Percentiles rank a stretch among this genome's conserved stretches.
These are phyloP conservation scores for Tuber umbilicatum DNA, from an alignment of 495 filamentous ascomycete genomes.

Conservation along the genomic window DNA sequence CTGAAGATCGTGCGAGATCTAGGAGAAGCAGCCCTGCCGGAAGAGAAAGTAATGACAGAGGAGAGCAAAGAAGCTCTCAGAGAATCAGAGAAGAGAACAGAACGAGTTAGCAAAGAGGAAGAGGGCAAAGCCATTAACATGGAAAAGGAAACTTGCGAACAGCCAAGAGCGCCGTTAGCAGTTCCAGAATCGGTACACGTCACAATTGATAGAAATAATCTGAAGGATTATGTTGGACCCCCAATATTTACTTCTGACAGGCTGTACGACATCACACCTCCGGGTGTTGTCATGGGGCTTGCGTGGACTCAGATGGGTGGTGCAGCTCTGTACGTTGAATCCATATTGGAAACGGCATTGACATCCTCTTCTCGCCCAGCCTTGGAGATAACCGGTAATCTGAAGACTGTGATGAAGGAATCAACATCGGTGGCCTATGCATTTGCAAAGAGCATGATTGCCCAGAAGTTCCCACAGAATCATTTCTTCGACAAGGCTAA, in stretches of 20 bases:
- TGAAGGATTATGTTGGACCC: slow-evolving; percentile 96
- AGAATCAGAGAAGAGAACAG: slow-evolving; percentile 54
- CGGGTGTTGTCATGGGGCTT: slow-evolving; percentile 98
- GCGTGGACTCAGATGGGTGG: slow-evolving; percentile 99
- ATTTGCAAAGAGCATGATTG: slow-evolving; percentile 85
- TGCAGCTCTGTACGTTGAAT: slow-evolving; percentile 93
- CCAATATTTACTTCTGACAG: slow-evolving; percentile 93
- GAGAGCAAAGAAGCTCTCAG: slow-evolving; percentile 78
- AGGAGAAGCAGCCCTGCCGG: slow-evolving; percentile 75
- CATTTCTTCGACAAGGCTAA: slow-evolving; percentile 93
- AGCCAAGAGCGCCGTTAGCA: slow-evolving; percentile 68
- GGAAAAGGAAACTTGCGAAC: slow-evolving; percentile 65
- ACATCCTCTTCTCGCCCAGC: slow-evolving; percentile 63
- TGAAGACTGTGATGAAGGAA: slow-evolving; percentile 98
- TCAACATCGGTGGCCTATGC: slow-evolving; percentile 90
- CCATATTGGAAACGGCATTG: slow-evolving; percentile 79
- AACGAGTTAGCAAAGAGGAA: slow-evolving; percentile 41
- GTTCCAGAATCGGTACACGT: slow-evolving; percentile 86
- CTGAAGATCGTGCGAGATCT: slow-evolving; percentile 95
- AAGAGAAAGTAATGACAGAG: slow-evolving; percentile 75
- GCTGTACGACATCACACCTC: slow-evolving; percentile 86
- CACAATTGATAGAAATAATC: slow-evolving; percentile 75
- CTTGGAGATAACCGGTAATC: slow-evolving; percentile 84
- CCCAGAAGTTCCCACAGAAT: slow-evolving; percentile 75
- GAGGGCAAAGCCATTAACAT: slow-evolving; percentile 49